These are phyloP conservation scores for Starmerella floricola DNA, from an alignment of 805 yeast genomes.

Conservation along the genomic window DNA sequence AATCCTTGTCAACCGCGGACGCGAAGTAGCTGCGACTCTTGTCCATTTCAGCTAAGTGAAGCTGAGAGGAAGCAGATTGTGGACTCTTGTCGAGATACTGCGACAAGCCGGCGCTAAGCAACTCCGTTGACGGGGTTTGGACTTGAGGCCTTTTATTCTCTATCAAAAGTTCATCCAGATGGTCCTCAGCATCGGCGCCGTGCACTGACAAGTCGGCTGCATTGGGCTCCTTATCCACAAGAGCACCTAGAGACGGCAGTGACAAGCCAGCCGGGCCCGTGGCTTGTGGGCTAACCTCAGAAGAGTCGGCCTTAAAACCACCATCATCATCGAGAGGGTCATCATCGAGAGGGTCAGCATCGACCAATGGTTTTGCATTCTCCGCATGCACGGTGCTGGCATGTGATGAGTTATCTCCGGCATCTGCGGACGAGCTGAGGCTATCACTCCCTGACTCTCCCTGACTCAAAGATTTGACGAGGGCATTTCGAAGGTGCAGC, in stretches of 20 bases:
- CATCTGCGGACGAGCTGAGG: no score
- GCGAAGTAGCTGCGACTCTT: not conserved
- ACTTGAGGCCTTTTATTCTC: not conserved
- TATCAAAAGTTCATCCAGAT: not conserved
- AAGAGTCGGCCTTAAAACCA: not conserved
- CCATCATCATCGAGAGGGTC: not conserved
- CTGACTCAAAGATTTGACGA: conserved; percentile 3
- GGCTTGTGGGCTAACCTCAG: no score
- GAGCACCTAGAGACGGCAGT: conserved; percentile 11
- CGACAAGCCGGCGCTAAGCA: conserved; percentile 1
- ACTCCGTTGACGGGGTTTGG: not conserved
- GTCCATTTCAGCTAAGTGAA: not conserved
- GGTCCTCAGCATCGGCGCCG: not conserved
- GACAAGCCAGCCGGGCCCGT: no score
- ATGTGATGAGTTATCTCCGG: no score
- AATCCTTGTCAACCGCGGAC: no score
- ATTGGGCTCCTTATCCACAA: conserved; percentile 12
- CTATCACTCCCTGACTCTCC: not conserved
- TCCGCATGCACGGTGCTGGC: no score
- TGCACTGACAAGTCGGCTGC: not conserved
- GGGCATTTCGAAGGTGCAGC: conserved; percentile 7
- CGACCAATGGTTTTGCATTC: no score
- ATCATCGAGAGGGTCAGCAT: no score
- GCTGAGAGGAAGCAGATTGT: not conserved
- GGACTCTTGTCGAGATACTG: conserved; percentile 16